Conservation (phyloP, 1,139 yeast species). For the Scheffersomyces cryptocercus region DNA sequence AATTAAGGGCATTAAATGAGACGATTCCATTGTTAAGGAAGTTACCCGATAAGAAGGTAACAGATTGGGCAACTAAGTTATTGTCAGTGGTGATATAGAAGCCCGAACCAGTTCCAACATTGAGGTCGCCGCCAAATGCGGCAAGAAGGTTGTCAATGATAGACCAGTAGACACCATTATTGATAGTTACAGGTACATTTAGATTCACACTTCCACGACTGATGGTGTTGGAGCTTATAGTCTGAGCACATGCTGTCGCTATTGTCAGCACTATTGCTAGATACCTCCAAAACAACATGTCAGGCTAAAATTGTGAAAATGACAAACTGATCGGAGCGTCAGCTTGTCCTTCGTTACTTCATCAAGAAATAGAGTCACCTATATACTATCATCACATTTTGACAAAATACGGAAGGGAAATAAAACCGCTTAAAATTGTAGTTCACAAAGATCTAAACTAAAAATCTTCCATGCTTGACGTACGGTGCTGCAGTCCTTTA, state of each 20-base stretch:
- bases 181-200: slow-evolving; percentile 7
- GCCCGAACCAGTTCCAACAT: slow-evolving; percentile 10
- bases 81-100: slow-evolving; percentile 16
- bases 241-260: not conserved
- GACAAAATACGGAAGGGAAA: no score
- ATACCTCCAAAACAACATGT: no score
- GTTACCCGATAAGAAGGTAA: slow-evolving; percentile 9
- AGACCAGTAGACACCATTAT: slow-evolving; percentile 13
- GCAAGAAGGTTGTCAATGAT: slow-evolving; percentile 12
- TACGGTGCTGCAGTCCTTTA: no score
- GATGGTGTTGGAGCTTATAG: not conserved
- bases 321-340: no score
- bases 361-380: no score
- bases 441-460: no score
- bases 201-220: not conserved
- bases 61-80: slow-evolving; percentile 15
- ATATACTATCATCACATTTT: no score
- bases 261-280: not conserved
- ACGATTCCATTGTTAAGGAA: slow-evolving; percentile 13
- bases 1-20: slow-evolving; percentile 17
- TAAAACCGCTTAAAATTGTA: no score
- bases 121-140: slow-evolving; percentile 9
- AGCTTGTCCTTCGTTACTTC: no score
- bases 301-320: no score
- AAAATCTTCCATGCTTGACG: no score